Conservation (phyloP, 257 asterid genomes). For the Penstemon barbatus region DNA sequence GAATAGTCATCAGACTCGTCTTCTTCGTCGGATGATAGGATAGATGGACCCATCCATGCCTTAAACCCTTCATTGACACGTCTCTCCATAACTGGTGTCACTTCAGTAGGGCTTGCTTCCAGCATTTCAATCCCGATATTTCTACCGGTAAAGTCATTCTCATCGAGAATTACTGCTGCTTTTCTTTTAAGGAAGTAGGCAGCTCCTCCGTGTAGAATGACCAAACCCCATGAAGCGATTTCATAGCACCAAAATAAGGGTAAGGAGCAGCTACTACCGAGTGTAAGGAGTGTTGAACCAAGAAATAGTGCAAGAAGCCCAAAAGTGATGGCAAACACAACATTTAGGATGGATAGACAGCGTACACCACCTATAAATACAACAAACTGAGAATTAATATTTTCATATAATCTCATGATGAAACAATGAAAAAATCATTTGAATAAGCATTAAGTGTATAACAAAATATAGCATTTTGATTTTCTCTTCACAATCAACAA, state of each 20-base stretch:
- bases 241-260: constrained; percentile 98
- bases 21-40: constrained; percentile 88
- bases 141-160: constrained; percentile 50
- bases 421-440: not conserved
- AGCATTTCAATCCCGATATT: constrained; percentile 89
- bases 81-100: constrained; percentile 78
- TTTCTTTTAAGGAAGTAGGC: constrained; percentile 37
- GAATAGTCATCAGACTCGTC: constrained; percentile 77
- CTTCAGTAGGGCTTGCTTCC: constrained; percentile 67
- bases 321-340: constrained; percentile 62
- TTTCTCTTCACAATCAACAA: too few species aligned
- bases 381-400: not conserved
- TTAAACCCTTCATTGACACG: constrained; percentile 84
- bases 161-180: constrained; percentile 67
- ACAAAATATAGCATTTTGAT: not conserved
- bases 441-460: not conserved
- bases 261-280: constrained; percentile 88
- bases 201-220: constrained; percentile 75
- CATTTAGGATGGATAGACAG: constrained; percentile 80
- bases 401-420: not conserved
- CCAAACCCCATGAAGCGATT: constrained; percentile 77
- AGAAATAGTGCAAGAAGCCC: constrained; percentile 88
- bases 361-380: constrained; percentile 76
- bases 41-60: constrained; percentile 96
- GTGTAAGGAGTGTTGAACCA: constrained; percentile 89